Percentiles rank a stretch among this genome's conserved stretches.
Conservation (phyloP, 441 rosid genomes). For the Pelargonium cotyledonis region DNA sequence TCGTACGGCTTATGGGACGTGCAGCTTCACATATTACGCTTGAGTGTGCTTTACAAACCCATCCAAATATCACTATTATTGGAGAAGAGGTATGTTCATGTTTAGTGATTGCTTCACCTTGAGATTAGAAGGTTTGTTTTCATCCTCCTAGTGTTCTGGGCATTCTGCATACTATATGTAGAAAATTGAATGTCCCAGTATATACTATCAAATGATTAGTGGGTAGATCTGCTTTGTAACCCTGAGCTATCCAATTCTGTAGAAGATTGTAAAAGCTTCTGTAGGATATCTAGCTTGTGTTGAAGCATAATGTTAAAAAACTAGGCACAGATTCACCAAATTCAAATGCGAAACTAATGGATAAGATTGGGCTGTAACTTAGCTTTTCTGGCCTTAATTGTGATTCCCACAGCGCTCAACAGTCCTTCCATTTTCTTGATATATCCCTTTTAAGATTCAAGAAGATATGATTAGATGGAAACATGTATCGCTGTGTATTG, state of each 20-base stretch:
- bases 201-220: not conserved
- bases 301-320: too few species aligned
- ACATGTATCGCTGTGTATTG: not conserved
- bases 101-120: conserved; percentile 9
- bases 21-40: conserved; percentile 98
- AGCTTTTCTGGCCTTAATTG: too few species aligned
- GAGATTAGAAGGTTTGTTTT: not conserved
- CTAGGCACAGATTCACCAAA: too few species aligned
- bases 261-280: too few species aligned
- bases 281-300: too few species aligned
- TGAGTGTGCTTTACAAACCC: conserved; percentile 99
- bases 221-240: not conserved
- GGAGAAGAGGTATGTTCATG: conserved; percentile 81
- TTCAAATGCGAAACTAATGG: too few species aligned
- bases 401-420: too few species aligned
- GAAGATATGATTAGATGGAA: not conserved
- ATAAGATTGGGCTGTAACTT: too few species aligned
- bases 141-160: too few species aligned
- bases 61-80: conserved; percentile 84
- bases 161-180: not conserved
- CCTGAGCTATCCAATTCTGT: too few species aligned
- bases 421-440: too few species aligned
- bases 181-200: not conserved
- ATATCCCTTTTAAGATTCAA: not conserved
- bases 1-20: conserved; percentile 99